Evolutionary conservation across 306 rosid species (phyloP), one percentile per base, ranked within the genome.

Genomic region (Myrica gale): DNA sequence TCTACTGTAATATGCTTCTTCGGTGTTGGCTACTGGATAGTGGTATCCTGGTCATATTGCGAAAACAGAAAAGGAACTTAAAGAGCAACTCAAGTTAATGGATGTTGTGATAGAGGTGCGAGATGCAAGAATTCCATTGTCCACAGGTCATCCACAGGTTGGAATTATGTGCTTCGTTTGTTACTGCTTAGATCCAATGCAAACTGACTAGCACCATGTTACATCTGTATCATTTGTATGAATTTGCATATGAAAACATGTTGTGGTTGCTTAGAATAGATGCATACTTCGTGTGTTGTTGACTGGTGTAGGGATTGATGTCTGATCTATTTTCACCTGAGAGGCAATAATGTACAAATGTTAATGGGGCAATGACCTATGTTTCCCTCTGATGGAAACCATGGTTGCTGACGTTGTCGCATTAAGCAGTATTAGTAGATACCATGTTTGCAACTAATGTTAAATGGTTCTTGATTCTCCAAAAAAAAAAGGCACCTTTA

Each of bases 41-140:
- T 94, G 98, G 98, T 94, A 90, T 84, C 98, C 98, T 43, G 98
- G 98, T 71, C 98, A 94, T 83, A 94, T 94, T 82, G 97, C 96
- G 60, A 94, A 94, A 88, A 89, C 98, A 32, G 98, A 94, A 71
- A 92, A 92, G 79, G 97, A 94, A 70, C 89, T 94, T 15, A 94
- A 94, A 84, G 84, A 82, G 71, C 98, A 94, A 69, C 87, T 94
- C 77, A 92, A 84, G 88, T 84, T 90, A 85, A 94, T 94, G 86
- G 98, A 92, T 84, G 98, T 94, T 66, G 97, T 94, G 61, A 90
- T 94, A 39, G 98, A 94, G 84, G 93, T 94, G 47, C 89, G 97
- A 58, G 98, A 94, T 57, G 96, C 96, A 0, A 86, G 98, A 79
- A 94, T 94, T 81, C 98, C 98, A 4, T 4, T 92, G 82, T 92